Percentiles rank a stretch among this genome's conserved stretches.
phyloP scores from a whole-genome alignment of 169 alveolate species.

The Plasmodium cynomolgi region DNA sequence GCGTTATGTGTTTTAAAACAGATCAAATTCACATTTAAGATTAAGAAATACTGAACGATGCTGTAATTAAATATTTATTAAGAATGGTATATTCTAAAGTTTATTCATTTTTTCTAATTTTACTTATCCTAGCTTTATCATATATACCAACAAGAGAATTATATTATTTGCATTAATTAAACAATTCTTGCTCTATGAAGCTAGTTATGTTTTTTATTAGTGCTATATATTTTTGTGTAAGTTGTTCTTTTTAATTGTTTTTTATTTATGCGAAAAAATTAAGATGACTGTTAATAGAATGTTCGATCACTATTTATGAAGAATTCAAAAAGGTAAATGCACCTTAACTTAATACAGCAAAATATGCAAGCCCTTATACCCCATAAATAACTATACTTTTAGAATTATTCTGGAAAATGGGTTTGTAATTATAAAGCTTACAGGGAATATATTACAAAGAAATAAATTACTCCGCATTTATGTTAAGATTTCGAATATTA shows the following conservation, averaged over 20 bases:
- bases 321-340: neutral
- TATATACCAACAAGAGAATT: neutral
- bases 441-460: neutral
- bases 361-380: neutral
- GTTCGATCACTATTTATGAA: neutral
- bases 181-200: neutral
- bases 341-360: neutral
- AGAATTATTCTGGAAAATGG: neutral
- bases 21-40: neutral
- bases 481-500: neutral
- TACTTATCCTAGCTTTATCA: neutral
- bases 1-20: neutral
- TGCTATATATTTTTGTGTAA: neutral
- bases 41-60: neutral
- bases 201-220: neutral
- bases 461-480: neutral
- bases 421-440: neutral
- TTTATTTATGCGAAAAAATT: neutral
- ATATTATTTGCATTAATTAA: neutral
- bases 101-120: neutral
- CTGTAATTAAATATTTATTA: neutral
- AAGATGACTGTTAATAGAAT: neutral
- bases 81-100: neutral
- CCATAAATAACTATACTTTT: neutral
- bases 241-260: neutral